Conservation (phyloP, 1,284 basidiomycete genomes). For the Dichomitus squalens region DNA sequence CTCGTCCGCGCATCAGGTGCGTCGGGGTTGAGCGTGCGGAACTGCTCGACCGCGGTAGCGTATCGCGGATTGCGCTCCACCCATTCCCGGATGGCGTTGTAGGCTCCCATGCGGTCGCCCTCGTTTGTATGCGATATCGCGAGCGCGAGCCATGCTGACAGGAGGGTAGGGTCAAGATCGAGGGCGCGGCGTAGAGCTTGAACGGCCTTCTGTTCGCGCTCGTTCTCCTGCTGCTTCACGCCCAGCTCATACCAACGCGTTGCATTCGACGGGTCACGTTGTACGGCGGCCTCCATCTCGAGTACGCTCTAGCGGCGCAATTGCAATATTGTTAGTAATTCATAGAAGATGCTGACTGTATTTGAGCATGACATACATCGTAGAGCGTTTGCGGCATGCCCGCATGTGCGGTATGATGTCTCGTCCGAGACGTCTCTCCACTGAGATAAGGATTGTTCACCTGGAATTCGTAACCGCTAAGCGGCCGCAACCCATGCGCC, state of each 20-base stretch:
- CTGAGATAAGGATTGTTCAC: slow-evolving; percentile 79
- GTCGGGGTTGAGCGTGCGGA: slow-evolving; percentile 39
- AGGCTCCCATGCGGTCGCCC: slow-evolving; percentile 71
- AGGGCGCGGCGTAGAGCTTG: slow-evolving; percentile 83
- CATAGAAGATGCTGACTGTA: slow-evolving; percentile 14
- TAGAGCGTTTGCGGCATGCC: slow-evolving; percentile 45
- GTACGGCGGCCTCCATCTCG: slow-evolving; percentile 90
- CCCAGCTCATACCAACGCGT: slow-evolving; percentile 90
- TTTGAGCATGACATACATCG: slow-evolving; percentile 51
- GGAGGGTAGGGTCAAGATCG: slow-evolving; percentile 76
- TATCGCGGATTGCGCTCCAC: slow-evolving; percentile 64
- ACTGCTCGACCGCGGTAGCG: slow-evolving; percentile 46
- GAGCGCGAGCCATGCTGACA: slow-evolving; percentile 89
- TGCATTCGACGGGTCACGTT: slow-evolving; percentile 74
- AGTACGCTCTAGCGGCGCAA: slow-evolving; percentile 67
- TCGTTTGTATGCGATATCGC: slow-evolving; percentile 95
- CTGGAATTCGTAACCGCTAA: slow-evolving; percentile 77
- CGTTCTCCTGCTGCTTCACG: slow-evolving; percentile 98
- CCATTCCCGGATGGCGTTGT: slow-evolving; percentile 86
- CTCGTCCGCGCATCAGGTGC: slow-evolving; percentile 35
- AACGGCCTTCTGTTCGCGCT: slow-evolving; percentile 91
- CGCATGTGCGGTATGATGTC: slow-evolving; percentile 56
- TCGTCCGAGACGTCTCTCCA: slow-evolving; percentile 55
- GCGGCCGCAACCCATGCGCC: slow-evolving; percentile 58
- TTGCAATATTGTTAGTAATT: background rate